Evolutionary conservation across 1,284 basidiomycete species (phyloP), one percentile per base, ranked within the genome.

Genomic region (Serendipita sp.): DNA sequence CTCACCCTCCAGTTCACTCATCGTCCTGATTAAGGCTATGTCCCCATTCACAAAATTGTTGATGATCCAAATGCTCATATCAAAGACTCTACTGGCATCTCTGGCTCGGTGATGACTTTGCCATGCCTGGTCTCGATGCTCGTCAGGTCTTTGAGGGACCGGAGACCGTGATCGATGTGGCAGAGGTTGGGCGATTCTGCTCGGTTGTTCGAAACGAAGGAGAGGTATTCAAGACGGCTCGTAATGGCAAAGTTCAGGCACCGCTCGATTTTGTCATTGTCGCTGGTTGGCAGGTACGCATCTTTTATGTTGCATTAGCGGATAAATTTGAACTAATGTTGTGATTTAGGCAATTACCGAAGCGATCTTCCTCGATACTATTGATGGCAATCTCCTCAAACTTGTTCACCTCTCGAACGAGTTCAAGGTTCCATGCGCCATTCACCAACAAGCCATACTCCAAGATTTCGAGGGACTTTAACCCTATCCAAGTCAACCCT

Each of bases 261-360:
- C 95, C 95, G 0, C 96, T 99, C 92, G 96, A 99, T 77, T 98
- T 96, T 71, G 93, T 93, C 63, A 99, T 99, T 71, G 94, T 98
- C 64, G 88, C 93, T 60, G 93, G 94, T 50, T 98, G 95, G 94
- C 85, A 93, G 84, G 91, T 91, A 71, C 67, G 84, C 74, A 55
- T 5, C 44, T 10, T 13, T 12, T 22, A 49, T n/a, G 29, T 22
- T 53, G 10, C 22, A 8, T 26, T 10, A 53, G 17, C 17, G 17
- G 17, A 17, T 17, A 17, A 17, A 17, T 17, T 45, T 58, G 66
- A 53, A 61, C 61, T 66, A 15, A 65, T 42, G 61, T 35, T 12
- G 32, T 34, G 42, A 61, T 67, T 1, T 68, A 94, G 89, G 89
- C 93, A 6, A 96, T 96, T 74, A 97, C 97, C 87, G 91, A 90